phyloP scores from a whole-genome alignment of 1,139 yeast genomes.

The Protomyces inouyei region DNA sequence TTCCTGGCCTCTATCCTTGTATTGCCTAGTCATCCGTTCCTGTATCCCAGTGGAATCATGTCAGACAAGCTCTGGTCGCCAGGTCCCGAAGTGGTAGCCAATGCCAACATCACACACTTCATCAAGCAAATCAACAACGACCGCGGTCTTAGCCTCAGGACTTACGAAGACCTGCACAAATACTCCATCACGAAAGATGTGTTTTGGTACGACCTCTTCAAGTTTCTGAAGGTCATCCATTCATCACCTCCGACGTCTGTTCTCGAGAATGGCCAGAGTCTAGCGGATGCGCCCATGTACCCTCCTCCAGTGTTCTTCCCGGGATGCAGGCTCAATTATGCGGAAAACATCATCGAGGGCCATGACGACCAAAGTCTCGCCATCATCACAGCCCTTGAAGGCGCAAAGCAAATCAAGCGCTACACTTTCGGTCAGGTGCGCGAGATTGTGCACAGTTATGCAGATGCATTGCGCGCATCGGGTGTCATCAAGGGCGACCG shows the following conservation, averaged over 20 bases:
- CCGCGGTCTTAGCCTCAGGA: slow-evolving; percentile 3
- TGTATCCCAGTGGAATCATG: background rate
- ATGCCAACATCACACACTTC: slow-evolving; percentile 8
- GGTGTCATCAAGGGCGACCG: slow-evolving; percentile 33
- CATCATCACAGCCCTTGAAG: slow-evolving; percentile 33
- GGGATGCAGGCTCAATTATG: slow-evolving; percentile 33
- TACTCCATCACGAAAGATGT: slow-evolving; percentile 31
- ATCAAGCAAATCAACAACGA: slow-evolving; percentile 17
- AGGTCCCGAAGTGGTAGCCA: background rate
- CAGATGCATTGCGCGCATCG: slow-evolving; percentile 29
- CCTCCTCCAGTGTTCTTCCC: slow-evolving; percentile 33
- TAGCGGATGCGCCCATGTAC: slow-evolving; percentile 30
- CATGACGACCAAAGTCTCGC: slow-evolving; percentile 30
- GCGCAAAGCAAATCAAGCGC: slow-evolving; percentile 8
- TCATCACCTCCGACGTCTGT: slow-evolving; percentile 18
- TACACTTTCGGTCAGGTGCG: slow-evolving; percentile 32
- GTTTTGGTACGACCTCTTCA: slow-evolving; percentile 33
- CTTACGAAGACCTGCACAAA: slow-evolving; percentile 30
- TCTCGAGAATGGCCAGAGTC: slow-evolving; percentile 16
- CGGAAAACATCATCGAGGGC: slow-evolving; percentile 33
- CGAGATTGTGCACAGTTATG: slow-evolving; percentile 30
- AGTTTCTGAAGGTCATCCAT: slow-evolving; percentile 29
- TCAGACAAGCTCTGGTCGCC: background rate
- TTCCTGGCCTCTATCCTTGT: too few species aligned
- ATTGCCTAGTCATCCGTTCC: too few species aligned